Base-by-base conservation (phyloP, 1,284 basidiomycete genomes). In the Moesziomyces aphidis region DNA sequence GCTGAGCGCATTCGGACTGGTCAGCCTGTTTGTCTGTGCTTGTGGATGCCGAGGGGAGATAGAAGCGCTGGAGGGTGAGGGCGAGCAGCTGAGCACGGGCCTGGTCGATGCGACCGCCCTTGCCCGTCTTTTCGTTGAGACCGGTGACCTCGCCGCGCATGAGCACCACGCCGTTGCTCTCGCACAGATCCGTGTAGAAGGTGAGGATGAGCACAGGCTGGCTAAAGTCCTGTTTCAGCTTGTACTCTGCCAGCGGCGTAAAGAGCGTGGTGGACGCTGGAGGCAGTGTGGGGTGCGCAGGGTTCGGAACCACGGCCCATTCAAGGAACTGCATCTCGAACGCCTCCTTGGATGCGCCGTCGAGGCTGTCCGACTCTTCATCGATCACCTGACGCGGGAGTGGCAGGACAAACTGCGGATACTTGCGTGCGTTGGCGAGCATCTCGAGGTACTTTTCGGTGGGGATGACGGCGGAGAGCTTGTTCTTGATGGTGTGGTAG, bases 201-300 rank as follows among this genome's bases (percentile, higher is more conserved):
- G 96, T 97, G 50, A 98, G 83, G 39, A 93, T 92, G 26, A 99
- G 88, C 80, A 93, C 92, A 0, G 96, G 95, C 42, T 94, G 95
- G 4, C 96, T 93, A 86, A 92, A 98, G 49, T 92, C 89, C 69
- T 90, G 89, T 34, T 92, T 90, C 61, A 90, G 87, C 86, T 98
- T 97, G 89, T 94, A 99, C 86, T 98, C 96, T 76, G 93, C 92
- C 53, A 98, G 88, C 5, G 96, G 93, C 0, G 96, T 96, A 87
- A 97, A 97, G 55, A 99, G 88, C 1, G 94, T 82, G 11, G 72
- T 68, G 1, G 75, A 73, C 3, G 68, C 50, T 9, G 73, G 71
- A n/a, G 63, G 67, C 22, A 58, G 50, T 15, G 53, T 53, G 21
- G 48, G 39, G 10, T 39, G 48, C 34, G 61, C 45, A 9, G 63